Conservation (phyloP, 768 basidiomycete genomes). For the Lyophyllum shimeji region DNA sequence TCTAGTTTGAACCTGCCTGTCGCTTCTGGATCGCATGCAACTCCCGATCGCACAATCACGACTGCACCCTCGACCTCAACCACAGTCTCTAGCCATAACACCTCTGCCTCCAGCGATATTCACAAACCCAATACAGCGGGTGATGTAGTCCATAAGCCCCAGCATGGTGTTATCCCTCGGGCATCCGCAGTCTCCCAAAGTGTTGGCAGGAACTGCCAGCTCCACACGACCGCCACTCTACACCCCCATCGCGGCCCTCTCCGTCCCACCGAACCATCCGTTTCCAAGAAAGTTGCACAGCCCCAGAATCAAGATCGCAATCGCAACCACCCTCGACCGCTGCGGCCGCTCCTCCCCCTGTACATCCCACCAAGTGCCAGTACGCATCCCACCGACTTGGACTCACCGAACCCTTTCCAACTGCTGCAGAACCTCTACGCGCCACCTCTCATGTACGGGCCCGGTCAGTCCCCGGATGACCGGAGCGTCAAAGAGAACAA, state of each 20-base stretch:
- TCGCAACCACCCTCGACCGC: neutral
- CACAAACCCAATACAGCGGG: neutral
- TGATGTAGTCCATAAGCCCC: neutral
- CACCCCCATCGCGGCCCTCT: neutral
- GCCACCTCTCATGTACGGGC: neutral
- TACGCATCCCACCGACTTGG: neutral
- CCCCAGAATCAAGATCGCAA: neutral
- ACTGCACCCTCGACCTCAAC: neutral
- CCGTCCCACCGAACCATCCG: neutral
- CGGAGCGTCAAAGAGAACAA: constrained; percentile 8
- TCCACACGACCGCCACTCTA: neutral
- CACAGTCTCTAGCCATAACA: neutral
- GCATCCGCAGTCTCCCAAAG: too few species aligned
- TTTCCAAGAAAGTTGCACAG: neutral
- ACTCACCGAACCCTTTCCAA: neutral
- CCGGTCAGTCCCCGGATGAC: neutral
- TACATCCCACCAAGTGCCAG: neutral
- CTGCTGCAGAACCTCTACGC: neutral
- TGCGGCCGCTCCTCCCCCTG: neutral
- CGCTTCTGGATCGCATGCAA: neutral
- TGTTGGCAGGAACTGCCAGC: too few species aligned
- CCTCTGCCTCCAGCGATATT: neutral
- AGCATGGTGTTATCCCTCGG: too few species aligned
- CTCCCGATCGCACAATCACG: neutral
- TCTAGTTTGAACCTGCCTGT: neutral